Evolutionary conservation across 2,329 filamentous ascomycete genomes (phyloP), one percentile per base, ranked within the genome.

Genomic region (Fusarium caatingaense): DNA sequence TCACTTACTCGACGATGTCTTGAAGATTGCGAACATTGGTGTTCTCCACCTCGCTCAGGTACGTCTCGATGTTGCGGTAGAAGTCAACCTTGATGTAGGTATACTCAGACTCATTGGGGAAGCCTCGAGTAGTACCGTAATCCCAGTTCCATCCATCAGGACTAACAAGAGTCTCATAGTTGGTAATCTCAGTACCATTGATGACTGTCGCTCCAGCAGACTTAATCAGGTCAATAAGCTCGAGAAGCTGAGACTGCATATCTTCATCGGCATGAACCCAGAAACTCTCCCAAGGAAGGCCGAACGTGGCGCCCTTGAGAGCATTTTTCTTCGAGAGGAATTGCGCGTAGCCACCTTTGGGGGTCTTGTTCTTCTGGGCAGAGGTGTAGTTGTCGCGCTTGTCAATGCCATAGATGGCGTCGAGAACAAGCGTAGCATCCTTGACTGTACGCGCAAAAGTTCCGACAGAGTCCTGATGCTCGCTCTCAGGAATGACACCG

Each of bases 71-170:
- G 74, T 86, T 83, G 74, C 85, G 85, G 78, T 91, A 91, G 72
- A 91, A 91, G 76, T 92, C 89, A 0, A 90, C 88, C 77, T 92
- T 93, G 69, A 93, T 84, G 50, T 91, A 88, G 0, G 89, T 92
- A 78, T 90, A 93, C 77, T 93, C 91, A 16, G 89, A 92, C 78
- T 93, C 88, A 64, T 93, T 92, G n/a, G 88, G 80, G 72, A 82
- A 88, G 4, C 89, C 89, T 6, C 89, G 86, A 2, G 82, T 84
- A 8, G 71, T 83, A 16, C 91, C 90, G 67, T 88, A 91, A 72
- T 92, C 90, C 86, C 92, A 94, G 77, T 93, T 83, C 91, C 91
- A 94, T n/a, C 90, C 89, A 50, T 86, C 77, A 1, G 88, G 89
- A 32, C 86, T 66, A 15, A 93, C 85, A 25, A 92, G 87, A 0